Percentiles rank a stretch among this genome's conserved stretches.
These are phyloP conservation scores for Penicillium cinerascens DNA, from an alignment of 495 filamentous ascomycete genomes.

Conservation along the genomic window DNA sequence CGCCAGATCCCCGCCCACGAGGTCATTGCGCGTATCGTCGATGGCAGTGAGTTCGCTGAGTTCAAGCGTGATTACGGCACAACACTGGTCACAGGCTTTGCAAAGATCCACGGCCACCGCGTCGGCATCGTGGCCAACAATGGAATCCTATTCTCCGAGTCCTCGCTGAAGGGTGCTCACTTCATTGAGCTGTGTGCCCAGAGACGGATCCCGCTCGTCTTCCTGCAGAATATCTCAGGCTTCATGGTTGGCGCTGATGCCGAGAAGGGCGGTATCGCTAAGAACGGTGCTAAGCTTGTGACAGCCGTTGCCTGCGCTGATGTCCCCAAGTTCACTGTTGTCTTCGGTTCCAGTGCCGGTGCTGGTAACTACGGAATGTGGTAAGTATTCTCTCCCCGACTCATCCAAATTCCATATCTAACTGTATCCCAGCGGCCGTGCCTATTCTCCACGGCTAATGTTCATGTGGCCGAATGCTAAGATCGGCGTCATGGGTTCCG, in stretches of 20 bases:
- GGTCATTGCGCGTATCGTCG: slow-evolving; percentile 90
- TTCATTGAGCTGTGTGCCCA: slow-evolving; percentile 98
- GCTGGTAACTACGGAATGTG: slow-evolving; percentile 82
- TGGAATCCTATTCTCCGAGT: slow-evolving; percentile 92
- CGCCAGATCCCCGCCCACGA: slow-evolving; percentile 82
- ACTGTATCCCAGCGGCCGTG: slow-evolving; percentile 63
- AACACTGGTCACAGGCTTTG: slow-evolving; percentile 92
- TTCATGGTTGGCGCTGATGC: slow-evolving; percentile 98
- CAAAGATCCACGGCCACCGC: slow-evolving; percentile 81
- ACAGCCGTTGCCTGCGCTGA: slow-evolving; percentile 93
- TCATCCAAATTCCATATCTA: neutral
- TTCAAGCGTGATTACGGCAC: slow-evolving; percentile 92
- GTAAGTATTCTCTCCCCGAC: slow-evolving; percentile 39
- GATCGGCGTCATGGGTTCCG: slow-evolving; percentile 93
- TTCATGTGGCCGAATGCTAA: slow-evolving; percentile 98
- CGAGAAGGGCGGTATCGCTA: slow-evolving; percentile 92
- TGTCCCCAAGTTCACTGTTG: slow-evolving; percentile 95
- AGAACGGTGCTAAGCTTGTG: slow-evolving; percentile 96
- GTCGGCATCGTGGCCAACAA: slow-evolving; percentile 97
- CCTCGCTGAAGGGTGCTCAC: slow-evolving; percentile 89
- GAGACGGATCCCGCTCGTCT: slow-evolving; percentile 82
- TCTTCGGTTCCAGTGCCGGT: slow-evolving; percentile 78
- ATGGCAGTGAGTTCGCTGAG: slow-evolving; percentile 84
- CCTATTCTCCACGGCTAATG: slow-evolving; percentile 83
- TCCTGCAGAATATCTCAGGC: slow-evolving; percentile 93